Percentiles rank a stretch among this genome's conserved stretches.
These are phyloP conservation scores for Begonia fuchsioides DNA, from an alignment of 306 rosid species.

Conservation along the genomic window DNA sequence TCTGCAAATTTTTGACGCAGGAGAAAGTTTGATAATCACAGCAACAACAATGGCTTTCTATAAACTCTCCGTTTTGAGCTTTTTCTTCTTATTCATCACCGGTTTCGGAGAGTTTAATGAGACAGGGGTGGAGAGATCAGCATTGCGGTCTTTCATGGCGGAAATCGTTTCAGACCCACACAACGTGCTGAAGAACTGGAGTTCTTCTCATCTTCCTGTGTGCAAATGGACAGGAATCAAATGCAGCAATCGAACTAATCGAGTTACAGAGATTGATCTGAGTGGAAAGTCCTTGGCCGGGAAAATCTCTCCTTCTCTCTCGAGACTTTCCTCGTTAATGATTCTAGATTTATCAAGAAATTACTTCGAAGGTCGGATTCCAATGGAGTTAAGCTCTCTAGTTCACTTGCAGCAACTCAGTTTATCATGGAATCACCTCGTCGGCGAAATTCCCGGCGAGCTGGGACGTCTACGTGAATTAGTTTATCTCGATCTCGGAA, in stretches of 20 bases:
- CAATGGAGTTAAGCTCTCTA: slow-evolving; percentile 51
- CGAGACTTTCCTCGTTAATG: slow-evolving; percentile 48
- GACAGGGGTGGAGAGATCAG: slow-evolving; percentile 27
- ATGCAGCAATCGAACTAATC: slow-evolving; percentile 48
- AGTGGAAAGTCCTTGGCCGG: slow-evolving; percentile 49
- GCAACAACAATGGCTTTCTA: slow-evolving; percentile 15
- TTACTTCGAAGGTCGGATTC: slow-evolving; percentile 51
- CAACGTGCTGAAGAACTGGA: slow-evolving; percentile 43
- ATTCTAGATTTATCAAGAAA: slow-evolving; percentile 73
- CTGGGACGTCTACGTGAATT: slow-evolving; percentile 50
- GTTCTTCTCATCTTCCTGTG: slow-evolving; percentile 23
- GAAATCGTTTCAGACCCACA: slow-evolving; percentile 56
- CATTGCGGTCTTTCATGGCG: slow-evolving; percentile 61
- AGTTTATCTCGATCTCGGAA: slow-evolving; percentile 61
- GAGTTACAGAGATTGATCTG: slow-evolving; percentile 62
- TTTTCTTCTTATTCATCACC: slow-evolving; percentile 12
- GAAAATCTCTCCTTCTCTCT: slow-evolving; percentile 55
- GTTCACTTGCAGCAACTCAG: slow-evolving; percentile 38
- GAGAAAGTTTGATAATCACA: slow-evolving; percentile 2
- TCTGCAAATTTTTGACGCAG: slow-evolving; percentile 7
- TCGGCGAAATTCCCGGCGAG: slow-evolving; percentile 41
- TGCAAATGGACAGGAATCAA: slow-evolving; percentile 64
- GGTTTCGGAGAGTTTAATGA: slow-evolving; percentile 13
- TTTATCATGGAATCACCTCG: slow-evolving; percentile 46
- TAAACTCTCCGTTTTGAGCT: slow-evolving; percentile 15